These are phyloP conservation scores for Rhodotorula paludigena DNA, from an alignment of 768 basidiomycete genomes.

Conservation along the genomic window DNA sequence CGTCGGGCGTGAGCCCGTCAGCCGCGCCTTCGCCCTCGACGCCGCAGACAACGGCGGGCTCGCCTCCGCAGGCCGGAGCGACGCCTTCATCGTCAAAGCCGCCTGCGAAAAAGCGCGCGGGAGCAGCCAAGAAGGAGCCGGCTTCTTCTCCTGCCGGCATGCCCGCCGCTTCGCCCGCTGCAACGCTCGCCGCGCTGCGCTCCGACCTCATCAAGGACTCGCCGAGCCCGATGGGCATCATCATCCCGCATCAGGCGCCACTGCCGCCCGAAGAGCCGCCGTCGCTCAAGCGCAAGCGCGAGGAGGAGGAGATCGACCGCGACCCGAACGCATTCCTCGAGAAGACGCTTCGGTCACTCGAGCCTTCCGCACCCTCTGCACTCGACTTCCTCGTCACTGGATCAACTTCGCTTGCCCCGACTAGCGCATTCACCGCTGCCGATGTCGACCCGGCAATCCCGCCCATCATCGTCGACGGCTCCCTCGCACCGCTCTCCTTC, in stretches of 20 bases:
- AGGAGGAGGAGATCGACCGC: constrained; percentile 37
- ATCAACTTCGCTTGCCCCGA: too few relatives aligned
- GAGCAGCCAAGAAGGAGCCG: constrained; percentile 8
- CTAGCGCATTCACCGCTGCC: too few relatives aligned
- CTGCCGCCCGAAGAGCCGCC: constrained; percentile 5
- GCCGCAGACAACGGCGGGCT: constrained; percentile 13
- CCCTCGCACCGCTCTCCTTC: constrained; percentile 12
- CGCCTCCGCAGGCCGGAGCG: constrained; percentile 19
- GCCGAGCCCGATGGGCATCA: constrained; percentile 6
- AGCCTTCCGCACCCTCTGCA: not conserved
- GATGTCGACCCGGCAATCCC: constrained; percentile 7
- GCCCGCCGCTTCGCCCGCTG: constrained; percentile 4
- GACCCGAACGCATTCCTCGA: constrained; percentile 40
- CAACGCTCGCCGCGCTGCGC: constrained; percentile 3
- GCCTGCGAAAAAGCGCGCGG: not conserved
- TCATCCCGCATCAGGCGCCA: not conserved
- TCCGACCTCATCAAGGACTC: constrained; percentile 19
- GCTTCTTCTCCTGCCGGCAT: not conserved
- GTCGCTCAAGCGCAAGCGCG: constrained; percentile 38
- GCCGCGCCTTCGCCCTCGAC: constrained; percentile 12
- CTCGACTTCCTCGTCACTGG: not conserved
- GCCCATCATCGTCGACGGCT: not conserved
- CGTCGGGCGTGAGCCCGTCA: constrained; percentile 20
- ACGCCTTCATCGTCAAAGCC: constrained; percentile 1
- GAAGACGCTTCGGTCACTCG: constrained; percentile 19